phyloP scores from a whole-genome alignment of 352 stramenopile genomes.

The Blastocystis hominis region DNA sequence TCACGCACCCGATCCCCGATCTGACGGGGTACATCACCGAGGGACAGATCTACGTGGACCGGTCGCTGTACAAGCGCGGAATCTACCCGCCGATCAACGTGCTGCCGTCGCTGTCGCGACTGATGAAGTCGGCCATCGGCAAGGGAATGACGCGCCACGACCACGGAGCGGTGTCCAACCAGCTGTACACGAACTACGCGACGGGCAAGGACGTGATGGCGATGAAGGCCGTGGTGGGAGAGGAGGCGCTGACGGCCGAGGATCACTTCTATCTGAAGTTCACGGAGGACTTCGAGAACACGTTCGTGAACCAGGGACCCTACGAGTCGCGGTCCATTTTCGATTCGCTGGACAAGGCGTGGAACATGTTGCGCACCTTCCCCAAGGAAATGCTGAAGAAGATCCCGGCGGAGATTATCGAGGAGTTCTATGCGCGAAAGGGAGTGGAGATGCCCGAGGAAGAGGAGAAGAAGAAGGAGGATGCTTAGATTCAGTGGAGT shows the following conservation, averaged over 20 bases:
- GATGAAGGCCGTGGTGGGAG: slow-evolving; percentile 98
- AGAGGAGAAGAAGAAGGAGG: background rate
- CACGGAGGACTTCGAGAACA: slow-evolving; percentile 94
- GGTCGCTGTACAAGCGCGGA: slow-evolving; percentile 91
- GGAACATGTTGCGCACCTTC: slow-evolving; percentile 94
- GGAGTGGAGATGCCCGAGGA: background rate
- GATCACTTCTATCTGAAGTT: slow-evolving; percentile 98
- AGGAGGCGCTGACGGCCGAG: slow-evolving; percentile 94
- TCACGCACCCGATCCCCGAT: slow-evolving; percentile 98
- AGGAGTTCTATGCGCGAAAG: slow-evolving; percentile 62
- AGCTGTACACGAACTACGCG: slow-evolving; percentile 82
- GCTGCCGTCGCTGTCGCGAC: slow-evolving; percentile 88
- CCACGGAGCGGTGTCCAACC: slow-evolving; percentile 94
- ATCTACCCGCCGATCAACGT: slow-evolving; percentile 99
- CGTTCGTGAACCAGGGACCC: slow-evolving; percentile 90
- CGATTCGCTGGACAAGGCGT: slow-evolving; percentile 92
- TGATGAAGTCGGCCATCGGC: slow-evolving; percentile 98
- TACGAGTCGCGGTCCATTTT: slow-evolving; percentile 96
- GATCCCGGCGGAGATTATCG: slow-evolving; percentile 95
- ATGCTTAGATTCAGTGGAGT: too few relatives aligned
- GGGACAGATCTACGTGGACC: slow-evolving; percentile 94
- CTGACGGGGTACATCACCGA: slow-evolving; percentile 99
- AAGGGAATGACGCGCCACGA: slow-evolving; percentile 96
- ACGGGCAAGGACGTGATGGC: slow-evolving; percentile 95
- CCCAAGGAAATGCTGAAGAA: slow-evolving; percentile 97